These are phyloP conservation scores for Helotiales sp. DNA, from an alignment of 2,329 filamentous ascomycete genomes.

Conservation along the genomic window DNA sequence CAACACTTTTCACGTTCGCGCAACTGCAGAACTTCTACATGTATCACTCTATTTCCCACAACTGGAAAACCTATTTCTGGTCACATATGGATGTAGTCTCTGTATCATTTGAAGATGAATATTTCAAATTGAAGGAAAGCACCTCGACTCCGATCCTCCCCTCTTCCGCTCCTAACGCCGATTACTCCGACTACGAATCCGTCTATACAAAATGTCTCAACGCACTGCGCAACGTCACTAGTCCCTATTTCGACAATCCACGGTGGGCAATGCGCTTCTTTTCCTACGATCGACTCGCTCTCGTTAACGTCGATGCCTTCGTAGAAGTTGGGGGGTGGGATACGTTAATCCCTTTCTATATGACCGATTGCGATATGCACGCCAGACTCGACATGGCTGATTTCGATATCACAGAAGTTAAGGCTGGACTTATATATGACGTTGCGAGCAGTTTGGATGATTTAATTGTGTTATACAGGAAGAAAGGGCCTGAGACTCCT, in stretches of 20 bases:
- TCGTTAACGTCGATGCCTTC: constrained; percentile 55
- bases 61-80: constrained; percentile 55
- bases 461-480: constrained; percentile 46
- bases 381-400: constrained; percentile 47
- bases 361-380: constrained; percentile 54
- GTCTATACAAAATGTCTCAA: constrained; percentile 24
- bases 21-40: constrained; percentile 58
- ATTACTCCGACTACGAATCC: constrained; percentile 20
- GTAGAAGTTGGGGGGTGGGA: constrained; percentile 53
- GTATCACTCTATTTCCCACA: constrained; percentile 42
- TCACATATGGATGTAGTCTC: constrained; percentile 56
- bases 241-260: constrained; percentile 4
- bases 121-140: not conserved
- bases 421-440: constrained; percentile 46
- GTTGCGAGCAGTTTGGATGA: constrained; percentile 47
- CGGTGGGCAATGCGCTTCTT: constrained; percentile 56
- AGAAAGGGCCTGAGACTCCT: constrained; percentile 34
- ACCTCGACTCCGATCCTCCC: constrained; percentile 14
- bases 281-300: constrained; percentile 56
- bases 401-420: constrained; percentile 42
- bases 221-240: constrained; percentile 13
- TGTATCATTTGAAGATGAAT: constrained; percentile 42
- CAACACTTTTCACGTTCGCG: constrained; percentile 53
- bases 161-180: constrained; percentile 3
- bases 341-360: constrained; percentile 57